Conservation (phyloP, 257 asterid genomes). For the Nicotiana sylvestris region DNA sequence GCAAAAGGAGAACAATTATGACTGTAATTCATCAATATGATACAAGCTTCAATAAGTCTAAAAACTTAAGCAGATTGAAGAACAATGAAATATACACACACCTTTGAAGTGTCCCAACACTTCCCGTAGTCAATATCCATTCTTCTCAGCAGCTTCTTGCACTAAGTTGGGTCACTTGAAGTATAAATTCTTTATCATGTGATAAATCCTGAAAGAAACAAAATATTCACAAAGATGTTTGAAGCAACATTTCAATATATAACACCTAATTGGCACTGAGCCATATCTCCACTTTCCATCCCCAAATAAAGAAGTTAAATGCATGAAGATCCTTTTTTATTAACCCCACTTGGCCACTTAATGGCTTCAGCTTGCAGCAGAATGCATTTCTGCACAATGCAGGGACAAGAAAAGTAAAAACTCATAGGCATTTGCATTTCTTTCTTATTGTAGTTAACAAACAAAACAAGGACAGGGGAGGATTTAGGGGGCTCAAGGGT, state of each 20-base stretch:
- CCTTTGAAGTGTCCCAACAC: conserved; percentile 68
- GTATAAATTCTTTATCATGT: neutral
- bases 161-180: conserved; percentile 26
- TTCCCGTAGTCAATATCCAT: conserved; percentile 68
- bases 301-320: conserved; percentile 24
- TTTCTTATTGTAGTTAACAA: neutral
- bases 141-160: conserved; percentile 8
- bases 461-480: too few species aligned
- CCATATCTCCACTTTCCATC: conserved; percentile 28
- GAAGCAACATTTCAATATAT: conserved; percentile 14
- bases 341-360: conserved; percentile 26
- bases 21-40: neutral
- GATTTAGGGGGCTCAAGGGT: too few species aligned
- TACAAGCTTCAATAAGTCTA: neutral
- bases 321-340: conserved; percentile 32
- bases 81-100: conserved; percentile 23
- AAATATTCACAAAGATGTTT: conserved; percentile 2
- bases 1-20: neutral
- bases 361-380: conserved; percentile 20
- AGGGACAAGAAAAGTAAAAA: neutral
- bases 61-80: conserved; percentile 11
- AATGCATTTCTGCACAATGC: conserved; percentile 20
- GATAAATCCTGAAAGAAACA: conserved; percentile 6
- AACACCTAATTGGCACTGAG: conserved; percentile 26
- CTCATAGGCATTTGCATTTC: neutral